Evolutionary conservation across 805 yeast species (phyloP), one percentile per base, ranked within the genome.

Genomic region (Zygosaccharomyces bisporus): DNA sequence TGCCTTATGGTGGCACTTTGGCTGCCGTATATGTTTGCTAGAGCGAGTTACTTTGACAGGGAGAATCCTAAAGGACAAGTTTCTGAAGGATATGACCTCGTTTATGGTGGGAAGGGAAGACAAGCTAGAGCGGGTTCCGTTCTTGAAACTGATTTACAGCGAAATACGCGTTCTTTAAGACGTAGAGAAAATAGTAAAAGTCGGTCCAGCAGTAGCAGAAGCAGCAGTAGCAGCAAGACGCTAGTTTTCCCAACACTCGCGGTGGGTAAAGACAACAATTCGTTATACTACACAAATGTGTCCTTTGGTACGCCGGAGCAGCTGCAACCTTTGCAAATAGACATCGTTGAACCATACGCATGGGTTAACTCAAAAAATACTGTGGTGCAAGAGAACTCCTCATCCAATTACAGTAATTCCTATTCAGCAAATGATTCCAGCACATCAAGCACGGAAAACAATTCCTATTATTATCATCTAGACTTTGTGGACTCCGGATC

Each of bases 271-370:
- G 58, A 54, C 47, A 12, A 18, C 8, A 36, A 39, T 8, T 53
- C 57, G 2, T 34, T 59, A 5, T 69, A 65, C 51, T 64, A 58
- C 41, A 63, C 64, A 6, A 64, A 68, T 31, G 50, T 60, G 0
- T 41, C 67, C 0, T 33, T 67, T 21, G 74, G 73, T 2, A 47
- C 51, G 0, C 66, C 69, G 1, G 41, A 44, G 0, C 72, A 69
- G 46, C 8, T 18, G 1, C 64, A 58, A 14, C 36, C 34, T 8
- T 47, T 71, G 3, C 53, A 67, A 24, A 49, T 71, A 2, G 75
- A 70, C 48, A 60, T 65, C 6, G 59, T 67, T 4, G 70, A 69
- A 40, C 73, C 74, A 1, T 68, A 63, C 39, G 39, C 61, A 2
- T 70, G 73, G 73, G 55, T 66, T 1, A 31, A 64, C 2, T 52